Percentiles rank a stretch among this genome's conserved stretches.
Conservation (phyloP, 2,329 filamentous ascomycete genomes). For the Botrytis byssoidea region DNA sequence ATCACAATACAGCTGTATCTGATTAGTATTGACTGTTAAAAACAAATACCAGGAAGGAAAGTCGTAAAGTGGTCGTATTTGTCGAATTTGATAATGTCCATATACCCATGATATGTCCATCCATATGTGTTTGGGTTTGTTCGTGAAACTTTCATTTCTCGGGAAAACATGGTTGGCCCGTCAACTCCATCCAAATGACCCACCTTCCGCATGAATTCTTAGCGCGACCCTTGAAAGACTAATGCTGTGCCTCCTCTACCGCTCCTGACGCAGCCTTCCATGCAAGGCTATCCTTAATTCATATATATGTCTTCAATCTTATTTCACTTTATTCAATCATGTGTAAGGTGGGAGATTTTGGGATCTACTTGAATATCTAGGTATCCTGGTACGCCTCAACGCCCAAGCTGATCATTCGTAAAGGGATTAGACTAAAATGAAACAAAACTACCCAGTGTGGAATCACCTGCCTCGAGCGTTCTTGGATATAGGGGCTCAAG, state of each 20-base stretch:
- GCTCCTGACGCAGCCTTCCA: neutral
- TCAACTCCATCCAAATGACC: neutral
- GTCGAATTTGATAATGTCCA: neutral
- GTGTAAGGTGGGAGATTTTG: neutral
- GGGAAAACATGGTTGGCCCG: slow-evolving; percentile 14
- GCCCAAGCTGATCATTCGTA: neutral
- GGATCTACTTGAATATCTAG: neutral
- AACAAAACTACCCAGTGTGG: neutral
- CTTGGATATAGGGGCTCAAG: neutral
- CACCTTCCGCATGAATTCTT: neutral
- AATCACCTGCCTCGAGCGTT: neutral
- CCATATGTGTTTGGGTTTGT: slow-evolving; percentile 1
- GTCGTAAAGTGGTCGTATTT: neutral
- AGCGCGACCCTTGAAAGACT: neutral
- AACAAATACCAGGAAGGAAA: slow-evolving; percentile 1
- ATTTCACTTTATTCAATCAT: neutral
- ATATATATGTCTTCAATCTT: neutral
- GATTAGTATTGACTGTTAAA: neutral
- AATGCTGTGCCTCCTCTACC: neutral
- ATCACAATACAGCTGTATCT: neutral
- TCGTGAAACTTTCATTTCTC: slow-evolving; percentile 1
- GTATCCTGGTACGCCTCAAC: neutral
- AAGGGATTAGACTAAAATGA: neutral
- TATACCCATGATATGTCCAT: neutral
- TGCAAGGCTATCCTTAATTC: slow-evolving; percentile 1